phyloP scores from a whole-genome alignment of 2,329 filamentous ascomycete species.

The Colletotrichum costaricense region DNA sequence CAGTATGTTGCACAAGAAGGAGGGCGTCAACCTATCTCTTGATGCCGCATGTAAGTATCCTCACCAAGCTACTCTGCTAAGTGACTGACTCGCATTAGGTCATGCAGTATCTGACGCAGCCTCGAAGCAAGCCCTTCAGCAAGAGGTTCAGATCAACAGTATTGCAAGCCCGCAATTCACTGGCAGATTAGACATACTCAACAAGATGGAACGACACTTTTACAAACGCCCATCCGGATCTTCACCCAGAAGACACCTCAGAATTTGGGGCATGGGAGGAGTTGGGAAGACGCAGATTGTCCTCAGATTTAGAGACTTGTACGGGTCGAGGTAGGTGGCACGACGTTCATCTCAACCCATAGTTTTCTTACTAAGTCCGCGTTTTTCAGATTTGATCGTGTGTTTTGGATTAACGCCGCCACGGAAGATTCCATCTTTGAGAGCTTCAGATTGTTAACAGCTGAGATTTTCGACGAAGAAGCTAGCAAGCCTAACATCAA shows the following conservation, averaged over 20 bases:
- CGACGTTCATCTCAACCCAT: neutral
- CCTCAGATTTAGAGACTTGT: conserved; percentile 39
- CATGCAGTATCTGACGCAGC: conserved; percentile 23
- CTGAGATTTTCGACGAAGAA: conserved; percentile 8
- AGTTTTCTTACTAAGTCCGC: neutral
- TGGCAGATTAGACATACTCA: conserved; percentile 40
- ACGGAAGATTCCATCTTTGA: conserved; percentile 37
- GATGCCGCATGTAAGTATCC: conserved; percentile 38
- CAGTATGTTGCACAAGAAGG: conserved; percentile 29
- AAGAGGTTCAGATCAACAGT: neutral
- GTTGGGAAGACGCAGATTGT: conserved; percentile 47
- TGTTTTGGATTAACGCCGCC: conserved; percentile 45
- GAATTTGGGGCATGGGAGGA: conserved; percentile 44
- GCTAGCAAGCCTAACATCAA: neutral
- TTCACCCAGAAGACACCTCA: conserved; percentile 36
- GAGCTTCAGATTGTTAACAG: conserved; percentile 38
- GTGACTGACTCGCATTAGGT: neutral
- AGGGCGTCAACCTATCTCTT: conserved; percentile 35
- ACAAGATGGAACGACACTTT: conserved; percentile 33
- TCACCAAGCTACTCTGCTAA: neutral
- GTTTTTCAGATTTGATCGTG: conserved; percentile 39
- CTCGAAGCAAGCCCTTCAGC: neutral
- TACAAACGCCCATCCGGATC: conserved; percentile 18
- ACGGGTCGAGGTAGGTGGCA: conserved; percentile 35
- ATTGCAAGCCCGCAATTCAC: conserved; percentile 36